These are phyloP conservation scores for Tulasnella sp. DNA, from an alignment of 768 basidiomycete genomes.

Conservation along the genomic window DNA sequence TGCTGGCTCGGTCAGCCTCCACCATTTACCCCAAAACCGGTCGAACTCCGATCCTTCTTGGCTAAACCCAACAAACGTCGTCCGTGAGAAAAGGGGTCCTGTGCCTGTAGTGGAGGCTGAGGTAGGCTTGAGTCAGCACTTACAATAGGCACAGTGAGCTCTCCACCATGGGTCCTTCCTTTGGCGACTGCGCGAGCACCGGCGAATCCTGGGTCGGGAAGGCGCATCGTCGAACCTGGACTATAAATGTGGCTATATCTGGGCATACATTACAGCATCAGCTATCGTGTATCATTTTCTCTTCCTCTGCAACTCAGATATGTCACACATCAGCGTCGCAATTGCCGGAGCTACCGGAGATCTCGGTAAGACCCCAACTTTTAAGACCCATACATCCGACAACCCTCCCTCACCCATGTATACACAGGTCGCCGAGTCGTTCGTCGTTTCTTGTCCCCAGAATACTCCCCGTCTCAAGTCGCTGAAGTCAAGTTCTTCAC, in stretches of 20 bases:
- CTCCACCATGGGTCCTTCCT: not conserved
- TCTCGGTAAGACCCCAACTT: not conserved
- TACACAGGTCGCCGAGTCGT: not conserved
- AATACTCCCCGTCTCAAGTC: conserved; percentile 30
- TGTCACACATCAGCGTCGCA: conserved; percentile 12
- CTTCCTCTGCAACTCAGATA: not conserved
- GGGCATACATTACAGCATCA: not conserved
- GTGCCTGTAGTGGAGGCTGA: not conserved
- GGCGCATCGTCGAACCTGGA: not conserved
- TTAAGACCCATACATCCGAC: not conserved
- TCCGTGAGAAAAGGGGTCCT: not conserved
- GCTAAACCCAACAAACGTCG: not conserved
- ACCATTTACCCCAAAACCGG: not conserved
- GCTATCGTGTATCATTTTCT: not conserved
- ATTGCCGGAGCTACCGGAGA: conserved; percentile 30
- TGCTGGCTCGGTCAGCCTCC: not conserved
- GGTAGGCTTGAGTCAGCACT: not conserved
- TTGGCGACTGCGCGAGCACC: not conserved
- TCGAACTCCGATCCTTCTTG: not conserved
- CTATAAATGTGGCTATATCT: not conserved
- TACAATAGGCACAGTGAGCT: not conserved
- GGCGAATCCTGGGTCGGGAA: not conserved
- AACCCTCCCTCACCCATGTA: not conserved
- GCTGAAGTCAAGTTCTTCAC: conserved; percentile 36
- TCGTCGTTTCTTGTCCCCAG: not conserved